Evolutionary conservation across 2,329 filamentous ascomycete genomes (phyloP), one percentile per base, ranked within the genome.

Genomic region (Pseudocercospora musae): DNA sequence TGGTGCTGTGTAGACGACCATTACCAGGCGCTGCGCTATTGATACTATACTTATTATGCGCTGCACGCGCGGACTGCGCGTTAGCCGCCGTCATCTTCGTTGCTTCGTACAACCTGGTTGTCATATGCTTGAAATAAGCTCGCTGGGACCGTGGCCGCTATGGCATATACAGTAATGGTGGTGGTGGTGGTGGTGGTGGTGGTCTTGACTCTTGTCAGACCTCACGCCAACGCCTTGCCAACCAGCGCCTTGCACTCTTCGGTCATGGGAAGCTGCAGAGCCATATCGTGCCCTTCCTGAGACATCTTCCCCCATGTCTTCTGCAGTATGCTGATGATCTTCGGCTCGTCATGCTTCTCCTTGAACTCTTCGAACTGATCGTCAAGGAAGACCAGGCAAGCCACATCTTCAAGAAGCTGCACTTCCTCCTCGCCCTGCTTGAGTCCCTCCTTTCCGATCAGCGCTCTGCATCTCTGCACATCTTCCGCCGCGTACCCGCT

Each of bases 311-410:
- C 86, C 89, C 89, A 91, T 13, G 89, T 91, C 83, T 91, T 91
- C 69, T 79, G 79, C 74, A 92, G 73, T 67, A 92, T 91, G 18
- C 78, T 79, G 20, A 94, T 74, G 63, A 92, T 86, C 82, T 95
- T 96, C 56, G 87, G 88, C 77, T 94, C 90, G 71, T 92, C 89
- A 58, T 87, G 83, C 27, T 85, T 82, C 73, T 83, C 81, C 80
- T 91, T 89, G 76, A 95, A 96, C 56, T 84, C 85, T 70, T 93
- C 91, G 66, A 96, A 89, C 73, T 95, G 90, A 73, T 94, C 91
- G 73, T 95, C 91, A 67, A 96, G 78, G 74, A 96, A 96, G 27
- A 96, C 91, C 59, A 96, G 78, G 73, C 91, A 96, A 2, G 92
- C 92, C 50, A 92, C 89, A 77, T 96, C 92, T 79, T 96, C 92